phyloP scores from a whole-genome alignment of 164 flowering plant genomes.

The Berberis vulgaris region DNA sequence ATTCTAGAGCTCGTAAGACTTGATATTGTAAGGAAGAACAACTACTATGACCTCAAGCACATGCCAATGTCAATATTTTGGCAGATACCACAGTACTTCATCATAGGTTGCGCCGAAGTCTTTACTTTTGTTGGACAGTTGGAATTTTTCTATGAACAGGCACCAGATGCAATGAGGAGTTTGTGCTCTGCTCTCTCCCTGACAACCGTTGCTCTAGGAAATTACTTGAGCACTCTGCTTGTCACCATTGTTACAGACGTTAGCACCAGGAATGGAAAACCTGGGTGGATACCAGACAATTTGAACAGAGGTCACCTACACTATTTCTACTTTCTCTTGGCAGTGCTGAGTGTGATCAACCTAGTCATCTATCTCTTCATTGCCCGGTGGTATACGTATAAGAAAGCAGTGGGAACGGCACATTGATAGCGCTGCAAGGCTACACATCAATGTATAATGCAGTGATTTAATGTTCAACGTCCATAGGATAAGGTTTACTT shows the following conservation, averaged over 20 bases:
- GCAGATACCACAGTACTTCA: constrained; percentile 69
- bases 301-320: constrained; percentile 60
- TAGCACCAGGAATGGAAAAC: constrained; percentile 42
- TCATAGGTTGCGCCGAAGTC: constrained; percentile 66
- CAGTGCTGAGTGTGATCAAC: background rate
- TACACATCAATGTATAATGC: too few relatives aligned
- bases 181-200: constrained; percentile 54
- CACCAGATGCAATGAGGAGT: constrained; percentile 76
- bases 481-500: too few relatives aligned
- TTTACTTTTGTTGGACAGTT: constrained; percentile 61
- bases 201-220: constrained; percentile 54
- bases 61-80: constrained; percentile 54
- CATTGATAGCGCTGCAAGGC: background rate
- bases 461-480: too few relatives aligned
- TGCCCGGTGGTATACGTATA: background rate
- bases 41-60: constrained; percentile 24
- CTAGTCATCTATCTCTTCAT: background rate
- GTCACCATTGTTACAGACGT: constrained; percentile 49
- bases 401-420: background rate
- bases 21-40: constrained; percentile 25
- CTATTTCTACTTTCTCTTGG: constrained; percentile 48
- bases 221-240: constrained; percentile 59
- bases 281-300: constrained; percentile 76
- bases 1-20: constrained; percentile 43
- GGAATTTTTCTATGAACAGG: constrained; percentile 76